A percentile compares a stretch with the other conserved stretches of the same genome.
Evolutionary conservation across 805 yeast species (phyloP).

Genomic region (Lipomyces lipofer): DNA sequence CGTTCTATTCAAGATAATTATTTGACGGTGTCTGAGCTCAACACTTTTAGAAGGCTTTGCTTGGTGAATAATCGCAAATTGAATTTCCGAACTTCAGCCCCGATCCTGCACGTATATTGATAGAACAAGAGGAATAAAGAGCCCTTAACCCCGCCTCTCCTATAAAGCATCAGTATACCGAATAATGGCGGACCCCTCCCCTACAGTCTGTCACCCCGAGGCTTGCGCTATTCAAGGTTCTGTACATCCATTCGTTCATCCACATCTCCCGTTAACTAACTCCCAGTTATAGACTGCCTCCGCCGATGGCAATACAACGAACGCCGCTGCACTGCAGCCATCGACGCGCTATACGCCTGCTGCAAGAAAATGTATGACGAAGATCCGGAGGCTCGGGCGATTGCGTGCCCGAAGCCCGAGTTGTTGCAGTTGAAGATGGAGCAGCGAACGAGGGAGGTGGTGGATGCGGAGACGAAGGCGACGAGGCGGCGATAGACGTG

Average conservation of each 20-base stretch:
- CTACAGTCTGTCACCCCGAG: conserved; percentile 61
- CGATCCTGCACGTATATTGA: too few relatives aligned
- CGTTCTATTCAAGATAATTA: too few relatives aligned
- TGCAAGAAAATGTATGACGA: conserved; percentile 67
- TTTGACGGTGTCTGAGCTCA: too few relatives aligned
- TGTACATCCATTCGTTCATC: background rate
- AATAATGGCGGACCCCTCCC: conserved; percentile 17
- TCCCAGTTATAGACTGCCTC: conserved; percentile 56
- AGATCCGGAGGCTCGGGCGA: conserved; percentile 61
- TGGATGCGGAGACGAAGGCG: conserved; percentile 55
- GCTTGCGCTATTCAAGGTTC: conserved; percentile 79
- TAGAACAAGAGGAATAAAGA: too few relatives aligned
- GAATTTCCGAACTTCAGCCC: too few relatives aligned
- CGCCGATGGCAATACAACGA: conserved; percentile 65
- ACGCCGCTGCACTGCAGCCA: conserved; percentile 65
- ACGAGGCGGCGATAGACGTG: conserved; percentile 20
- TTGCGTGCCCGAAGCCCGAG: conserved; percentile 76
- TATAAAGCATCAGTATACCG: background rate
- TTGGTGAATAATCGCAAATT: too few relatives aligned
- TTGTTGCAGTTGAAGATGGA: conserved; percentile 62
- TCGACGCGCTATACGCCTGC: conserved; percentile 73
- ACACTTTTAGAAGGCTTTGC: too few relatives aligned
- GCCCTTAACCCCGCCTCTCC: too few relatives aligned
- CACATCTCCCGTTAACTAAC: background rate
- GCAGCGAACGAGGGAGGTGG: conserved; percentile 56